Evolutionary conservation across 2,329 filamentous ascomycete species (phyloP).

Genomic region (Blastomyces emzantsi): DNA sequence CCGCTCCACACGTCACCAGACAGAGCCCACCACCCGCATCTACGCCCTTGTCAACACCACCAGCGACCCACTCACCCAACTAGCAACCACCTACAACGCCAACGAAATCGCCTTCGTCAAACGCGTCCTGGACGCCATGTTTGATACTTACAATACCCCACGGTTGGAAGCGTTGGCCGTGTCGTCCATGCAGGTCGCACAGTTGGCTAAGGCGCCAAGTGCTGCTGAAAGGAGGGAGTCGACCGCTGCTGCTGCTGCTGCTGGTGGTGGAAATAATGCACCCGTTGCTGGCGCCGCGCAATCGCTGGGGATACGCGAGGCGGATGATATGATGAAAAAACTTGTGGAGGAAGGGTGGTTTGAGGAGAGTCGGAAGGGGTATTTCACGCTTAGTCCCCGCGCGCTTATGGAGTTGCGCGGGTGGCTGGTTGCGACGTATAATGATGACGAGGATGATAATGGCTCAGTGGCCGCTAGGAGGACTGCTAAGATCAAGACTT

Average conservation of each 20-base stretch:
- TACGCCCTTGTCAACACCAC: constrained; percentile 84
- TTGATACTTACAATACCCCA: constrained; percentile 73
- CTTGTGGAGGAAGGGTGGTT: constrained; percentile 80
- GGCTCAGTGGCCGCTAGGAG: constrained; percentile 39
- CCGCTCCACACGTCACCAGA: constrained; percentile 62
- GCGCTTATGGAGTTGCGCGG: constrained; percentile 73
- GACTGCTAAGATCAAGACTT: constrained; percentile 72
- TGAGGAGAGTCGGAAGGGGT: constrained; percentile 60
- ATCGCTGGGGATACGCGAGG: constrained; percentile 66
- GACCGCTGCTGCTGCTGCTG: constrained; percentile 37
- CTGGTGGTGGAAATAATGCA: constrained; percentile 29
- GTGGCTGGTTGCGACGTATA: constrained; percentile 86
- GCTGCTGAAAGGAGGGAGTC: constrained; percentile 32
- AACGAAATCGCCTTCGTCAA: constrained; percentile 90
- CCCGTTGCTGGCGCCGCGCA: constrained; percentile 30
- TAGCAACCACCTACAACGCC: constrained; percentile 68
- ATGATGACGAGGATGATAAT: constrained; percentile 57
- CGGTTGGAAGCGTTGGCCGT: constrained; percentile 78
- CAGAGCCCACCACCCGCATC: constrained; percentile 48
- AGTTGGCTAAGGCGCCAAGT: constrained; percentile 46
- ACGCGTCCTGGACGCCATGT: constrained; percentile 81
- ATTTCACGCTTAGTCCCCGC: constrained; percentile 67
- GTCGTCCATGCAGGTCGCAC: constrained; percentile 66
- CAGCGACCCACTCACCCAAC: constrained; percentile 73
- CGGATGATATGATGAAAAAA: constrained; percentile 59